phyloP scores from a whole-genome alignment of 148 eudicot genomes.

The Cornus suecica region DNA sequence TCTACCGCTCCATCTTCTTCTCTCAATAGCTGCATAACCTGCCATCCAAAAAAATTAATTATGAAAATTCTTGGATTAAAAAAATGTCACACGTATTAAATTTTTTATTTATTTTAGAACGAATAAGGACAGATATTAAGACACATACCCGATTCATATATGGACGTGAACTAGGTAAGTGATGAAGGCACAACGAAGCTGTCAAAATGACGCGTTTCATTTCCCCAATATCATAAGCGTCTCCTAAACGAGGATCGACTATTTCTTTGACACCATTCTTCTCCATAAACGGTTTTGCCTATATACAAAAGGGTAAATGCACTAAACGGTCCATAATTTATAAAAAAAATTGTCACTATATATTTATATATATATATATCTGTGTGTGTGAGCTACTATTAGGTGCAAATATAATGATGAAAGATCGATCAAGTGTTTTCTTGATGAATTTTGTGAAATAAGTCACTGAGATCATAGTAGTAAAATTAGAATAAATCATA shows the following conservation, averaged over 20 bases:
- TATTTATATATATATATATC: not conserved
- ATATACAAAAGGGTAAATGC: not conserved
- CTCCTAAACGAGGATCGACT: slow-evolving; percentile 69
- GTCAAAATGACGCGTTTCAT: slow-evolving; percentile 58
- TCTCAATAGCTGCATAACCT: slow-evolving; percentile 66
- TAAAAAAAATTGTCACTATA: too few species aligned
- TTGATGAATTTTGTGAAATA: not conserved
- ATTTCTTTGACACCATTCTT: slow-evolving; percentile 52
- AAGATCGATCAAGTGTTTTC: too few species aligned
- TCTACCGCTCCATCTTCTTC: slow-evolving; percentile 49
- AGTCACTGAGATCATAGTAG: not conserved
- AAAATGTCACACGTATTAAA: too few species aligned
- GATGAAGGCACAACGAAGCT: slow-evolving; percentile 80
- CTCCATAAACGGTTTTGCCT: slow-evolving; percentile 86
- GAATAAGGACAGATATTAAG: not conserved
- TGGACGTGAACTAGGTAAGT: slow-evolving; percentile 66
- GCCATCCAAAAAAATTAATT: not conserved
- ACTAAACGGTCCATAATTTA: too few species aligned
- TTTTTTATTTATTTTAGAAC: too few species aligned
- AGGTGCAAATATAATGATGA: too few species aligned
- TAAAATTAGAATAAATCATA: slow-evolving; percentile 25
- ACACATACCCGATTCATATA: slow-evolving; percentile 58
- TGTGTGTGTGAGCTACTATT: too few species aligned
- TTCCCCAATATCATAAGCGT: slow-evolving; percentile 45
- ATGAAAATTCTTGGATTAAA: too few species aligned